phyloP scores from a whole-genome alignment of 2,329 filamentous ascomycete species.

The Lachnellula suecica region DNA sequence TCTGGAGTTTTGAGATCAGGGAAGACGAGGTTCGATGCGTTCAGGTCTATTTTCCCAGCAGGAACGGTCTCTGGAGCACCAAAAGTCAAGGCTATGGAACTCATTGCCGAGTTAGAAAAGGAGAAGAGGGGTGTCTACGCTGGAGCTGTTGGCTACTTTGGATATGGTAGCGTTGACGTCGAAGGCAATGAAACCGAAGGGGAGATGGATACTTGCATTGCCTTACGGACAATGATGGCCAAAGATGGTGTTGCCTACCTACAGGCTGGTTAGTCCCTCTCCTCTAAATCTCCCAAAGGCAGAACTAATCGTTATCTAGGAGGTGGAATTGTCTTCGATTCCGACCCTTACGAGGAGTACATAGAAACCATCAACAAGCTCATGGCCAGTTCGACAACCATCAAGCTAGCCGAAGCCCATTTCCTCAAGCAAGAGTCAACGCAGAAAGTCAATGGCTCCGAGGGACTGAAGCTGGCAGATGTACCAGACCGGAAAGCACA shows the following conservation, averaged over 20 bases:
- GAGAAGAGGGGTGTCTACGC: constrained; percentile 97
- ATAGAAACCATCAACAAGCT: constrained; percentile 97
- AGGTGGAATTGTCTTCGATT: constrained; percentile 93
- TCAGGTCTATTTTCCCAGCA: constrained; percentile 94
- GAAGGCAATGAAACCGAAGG: constrained; percentile 68
- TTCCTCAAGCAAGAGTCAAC: constrained; percentile 22
- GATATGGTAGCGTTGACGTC: constrained; percentile 71
- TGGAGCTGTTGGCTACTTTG: constrained; percentile 95
- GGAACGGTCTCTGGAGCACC: constrained; percentile 94
- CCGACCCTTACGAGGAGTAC: constrained; percentile 87
- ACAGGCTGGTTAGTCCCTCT: constrained; percentile 60
- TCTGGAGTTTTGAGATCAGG: constrained; percentile 81
- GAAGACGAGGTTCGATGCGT: constrained; percentile 91
- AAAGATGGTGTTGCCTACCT: constrained; percentile 91
- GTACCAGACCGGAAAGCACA: constrained; percentile 13
- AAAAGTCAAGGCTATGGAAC: constrained; percentile 94
- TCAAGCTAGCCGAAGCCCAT: constrained; percentile 75
- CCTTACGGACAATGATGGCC: constrained; percentile 81
- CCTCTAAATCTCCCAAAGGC: not conserved
- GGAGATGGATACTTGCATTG: constrained; percentile 85
- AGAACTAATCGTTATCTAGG: constrained; percentile 40
- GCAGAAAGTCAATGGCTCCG: constrained; percentile 8
- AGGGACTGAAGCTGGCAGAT: constrained; percentile 1
- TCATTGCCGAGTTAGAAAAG: constrained; percentile 89
- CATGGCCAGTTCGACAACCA: constrained; percentile 84